phyloP scores from a whole-genome alignment of 495 filamentous ascomycete genomes.

The Hypoxylon rickii region DNA sequence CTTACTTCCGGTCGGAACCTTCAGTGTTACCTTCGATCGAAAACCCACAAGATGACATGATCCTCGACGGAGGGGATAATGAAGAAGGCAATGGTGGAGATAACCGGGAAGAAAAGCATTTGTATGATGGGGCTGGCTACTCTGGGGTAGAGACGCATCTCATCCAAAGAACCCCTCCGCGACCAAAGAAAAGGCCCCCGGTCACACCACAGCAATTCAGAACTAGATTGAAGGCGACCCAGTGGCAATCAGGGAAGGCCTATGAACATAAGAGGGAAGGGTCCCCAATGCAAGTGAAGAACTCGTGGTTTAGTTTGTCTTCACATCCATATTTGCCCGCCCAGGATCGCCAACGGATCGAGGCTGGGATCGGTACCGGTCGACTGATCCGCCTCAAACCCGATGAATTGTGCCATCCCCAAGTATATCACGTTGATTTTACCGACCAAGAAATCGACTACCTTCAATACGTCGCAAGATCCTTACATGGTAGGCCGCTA shows the following conservation, averaged over 20 bases:
- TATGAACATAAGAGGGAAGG: constrained; percentile 11
- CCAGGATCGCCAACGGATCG: constrained; percentile 28
- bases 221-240: constrained; percentile 24
- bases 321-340: constrained; percentile 42
- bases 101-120: not conserved
- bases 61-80: not conserved
- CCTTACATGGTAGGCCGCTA: constrained; percentile 11
- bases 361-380: constrained; percentile 12
- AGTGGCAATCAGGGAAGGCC: constrained; percentile 32
- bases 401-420: constrained; percentile 8
- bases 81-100: not conserved
- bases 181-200: constrained; percentile 1
- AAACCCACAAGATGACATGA: not conserved
- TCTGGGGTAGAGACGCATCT: not conserved
- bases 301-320: constrained; percentile 18
- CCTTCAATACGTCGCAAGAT: constrained; percentile 33
- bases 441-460: constrained; percentile 53
- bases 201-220: constrained; percentile 21
- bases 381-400: constrained; percentile 13
- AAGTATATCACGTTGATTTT: constrained; percentile 50
- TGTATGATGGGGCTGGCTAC: not conserved
- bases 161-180: not conserved
- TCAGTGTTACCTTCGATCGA: constrained; percentile 21
- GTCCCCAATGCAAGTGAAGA: constrained; percentile 13
- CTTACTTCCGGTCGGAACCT: not conserved